Evolutionary conservation across 2,329 filamentous ascomycete genomes (phyloP).

Genomic region (Microcera coccophila): DNA sequence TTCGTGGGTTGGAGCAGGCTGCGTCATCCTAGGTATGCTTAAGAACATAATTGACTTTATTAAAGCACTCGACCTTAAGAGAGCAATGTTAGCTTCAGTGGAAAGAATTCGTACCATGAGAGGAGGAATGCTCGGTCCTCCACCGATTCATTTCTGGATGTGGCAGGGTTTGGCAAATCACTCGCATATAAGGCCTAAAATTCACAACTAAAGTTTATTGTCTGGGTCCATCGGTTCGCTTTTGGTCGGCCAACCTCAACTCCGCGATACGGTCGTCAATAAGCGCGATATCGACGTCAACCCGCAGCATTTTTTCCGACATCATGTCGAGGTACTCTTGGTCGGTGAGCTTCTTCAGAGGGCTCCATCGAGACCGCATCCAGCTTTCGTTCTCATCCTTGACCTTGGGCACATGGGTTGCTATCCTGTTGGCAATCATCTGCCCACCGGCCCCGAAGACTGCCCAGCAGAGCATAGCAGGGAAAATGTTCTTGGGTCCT

Average conservation of each 20-base stretch:
- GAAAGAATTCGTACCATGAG: no score
- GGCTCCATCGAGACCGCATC: slow-evolving; percentile 64
- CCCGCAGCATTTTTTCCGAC: slow-evolving; percentile 63
- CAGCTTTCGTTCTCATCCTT: slow-evolving; percentile 40
- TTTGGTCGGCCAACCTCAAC: slow-evolving; percentile 20
- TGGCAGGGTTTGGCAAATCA: no score
- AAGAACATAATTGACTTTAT: no score
- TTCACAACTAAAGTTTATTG: no score
- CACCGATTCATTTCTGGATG: no score
- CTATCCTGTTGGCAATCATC: slow-evolving; percentile 32
- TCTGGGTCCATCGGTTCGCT: no score
- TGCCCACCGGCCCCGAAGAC: slow-evolving; percentile 40
- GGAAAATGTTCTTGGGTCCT: slow-evolving; percentile 50
- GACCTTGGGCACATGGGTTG: slow-evolving; percentile 21
- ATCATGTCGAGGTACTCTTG: slow-evolving; percentile 70
- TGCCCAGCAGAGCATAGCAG: slow-evolving; percentile 48
- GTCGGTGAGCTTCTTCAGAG: slow-evolving; percentile 65
- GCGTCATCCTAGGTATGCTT: no score
- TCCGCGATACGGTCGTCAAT: slow-evolving; percentile 69
- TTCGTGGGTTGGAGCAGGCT: no score
- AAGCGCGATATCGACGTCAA: slow-evolving; percentile 74
- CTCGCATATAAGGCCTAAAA: no score
- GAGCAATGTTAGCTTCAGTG: no score
- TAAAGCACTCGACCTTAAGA: no score
- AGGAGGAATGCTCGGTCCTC: no score